Conservation (phyloP, 805 yeast species). For the Starmerella sirachaensis region DNA sequence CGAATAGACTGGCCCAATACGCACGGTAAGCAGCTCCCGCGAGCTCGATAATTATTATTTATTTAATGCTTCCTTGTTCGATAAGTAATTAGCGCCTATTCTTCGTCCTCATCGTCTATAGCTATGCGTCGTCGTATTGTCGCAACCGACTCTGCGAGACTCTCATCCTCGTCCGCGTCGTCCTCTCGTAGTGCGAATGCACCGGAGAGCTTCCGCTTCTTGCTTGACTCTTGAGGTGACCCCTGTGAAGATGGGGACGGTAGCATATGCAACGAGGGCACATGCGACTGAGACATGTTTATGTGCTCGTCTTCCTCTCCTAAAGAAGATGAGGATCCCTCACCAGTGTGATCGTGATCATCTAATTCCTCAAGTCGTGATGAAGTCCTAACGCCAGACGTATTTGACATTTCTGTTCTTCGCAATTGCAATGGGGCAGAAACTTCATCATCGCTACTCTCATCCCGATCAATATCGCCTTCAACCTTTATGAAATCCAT, state of each 20-base stretch:
- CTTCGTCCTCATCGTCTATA: conserved; percentile 16
- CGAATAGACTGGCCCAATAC: conserved; percentile 29
- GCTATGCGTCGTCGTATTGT: conserved; percentile 5
- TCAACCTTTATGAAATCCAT: conserved; percentile 26
- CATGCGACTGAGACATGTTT: too few species aligned
- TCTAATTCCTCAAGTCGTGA: too few species aligned
- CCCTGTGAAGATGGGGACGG: neutral
- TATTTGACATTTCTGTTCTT: too few species aligned
- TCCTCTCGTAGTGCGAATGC: conserved; percentile 30
- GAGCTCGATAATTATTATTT: conserved; percentile 8
- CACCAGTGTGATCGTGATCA: too few species aligned
- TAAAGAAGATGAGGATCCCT: too few species aligned
- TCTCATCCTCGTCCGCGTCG: conserved; percentile 20
- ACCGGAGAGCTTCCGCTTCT: conserved; percentile 4
- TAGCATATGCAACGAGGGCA: too few species aligned
- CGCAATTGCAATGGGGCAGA: too few species aligned
- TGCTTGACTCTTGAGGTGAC: neutral
- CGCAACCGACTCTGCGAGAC: conserved; percentile 18
- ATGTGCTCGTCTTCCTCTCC: too few species aligned
- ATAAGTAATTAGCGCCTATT: neutral
- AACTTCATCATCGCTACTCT: conserved; percentile 16
- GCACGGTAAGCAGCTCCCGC: conserved; percentile 17
- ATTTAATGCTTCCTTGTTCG: neutral
- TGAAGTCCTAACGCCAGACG: too few species aligned
- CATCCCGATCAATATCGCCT: conserved; percentile 23